phyloP scores from a whole-genome alignment of 257 asterid species.

The Ilex aquifolium region DNA sequence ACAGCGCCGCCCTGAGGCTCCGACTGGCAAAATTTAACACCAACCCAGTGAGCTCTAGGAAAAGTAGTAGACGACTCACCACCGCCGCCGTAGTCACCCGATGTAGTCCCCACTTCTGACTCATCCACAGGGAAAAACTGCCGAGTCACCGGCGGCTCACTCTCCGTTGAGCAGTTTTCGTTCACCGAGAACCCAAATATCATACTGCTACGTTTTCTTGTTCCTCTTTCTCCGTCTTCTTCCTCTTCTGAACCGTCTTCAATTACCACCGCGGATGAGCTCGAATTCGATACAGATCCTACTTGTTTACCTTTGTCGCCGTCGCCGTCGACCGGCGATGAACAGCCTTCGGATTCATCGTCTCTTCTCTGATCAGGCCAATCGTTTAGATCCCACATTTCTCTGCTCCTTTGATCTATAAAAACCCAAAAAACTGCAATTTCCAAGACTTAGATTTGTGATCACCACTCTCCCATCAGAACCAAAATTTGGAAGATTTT shows the following conservation, averaged over 20 bases:
- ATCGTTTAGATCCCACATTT: constrained; percentile 97
- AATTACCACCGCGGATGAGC: constrained; percentile 75
- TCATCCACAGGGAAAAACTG: constrained; percentile 90
- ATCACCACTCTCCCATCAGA: not conserved
- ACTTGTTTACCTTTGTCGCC: constrained; percentile 65
- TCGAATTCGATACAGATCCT: constrained; percentile 79
- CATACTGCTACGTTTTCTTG: constrained; percentile 23
- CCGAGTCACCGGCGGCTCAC: constrained; percentile 56
- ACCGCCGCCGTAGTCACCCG: not conserved
- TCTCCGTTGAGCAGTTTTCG: constrained; percentile 29
- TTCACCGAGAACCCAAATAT: constrained; percentile 65
- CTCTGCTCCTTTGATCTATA: not conserved
- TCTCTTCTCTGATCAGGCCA: constrained; percentile 62
- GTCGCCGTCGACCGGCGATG: constrained; percentile 27
- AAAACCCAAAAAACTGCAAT: not conserved
- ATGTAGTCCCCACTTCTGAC: constrained; percentile 26
- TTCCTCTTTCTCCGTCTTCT: not conserved
- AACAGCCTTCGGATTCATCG: constrained; percentile 50
- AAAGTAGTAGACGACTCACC: constrained; percentile 21
- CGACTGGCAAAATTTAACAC: constrained; percentile 72
- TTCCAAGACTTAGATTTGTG: not conserved
- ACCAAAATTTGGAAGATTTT: not conserved
- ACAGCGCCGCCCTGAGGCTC: constrained; percentile 27
- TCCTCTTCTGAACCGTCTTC: constrained; percentile 62
- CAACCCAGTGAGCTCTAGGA: constrained; percentile 93